Evolutionary conservation across 2,329 filamentous ascomycete genomes (phyloP), one percentile per base, ranked within the genome.

Genomic region (Cladosporium cucumerinum): DNA sequence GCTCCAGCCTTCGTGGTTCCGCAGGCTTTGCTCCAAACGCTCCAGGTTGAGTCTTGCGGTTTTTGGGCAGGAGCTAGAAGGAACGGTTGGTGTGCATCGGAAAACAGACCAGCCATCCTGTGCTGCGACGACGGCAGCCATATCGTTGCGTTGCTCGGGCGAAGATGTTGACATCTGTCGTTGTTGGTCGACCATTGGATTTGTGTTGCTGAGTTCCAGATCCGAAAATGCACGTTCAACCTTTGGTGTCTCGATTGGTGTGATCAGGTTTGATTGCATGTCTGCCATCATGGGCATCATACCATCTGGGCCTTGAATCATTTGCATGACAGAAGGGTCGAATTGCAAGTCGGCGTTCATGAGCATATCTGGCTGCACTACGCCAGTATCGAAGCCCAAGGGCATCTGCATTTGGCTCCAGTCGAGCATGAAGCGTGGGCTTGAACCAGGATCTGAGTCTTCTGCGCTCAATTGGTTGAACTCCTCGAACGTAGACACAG

Each of bases 31-130:
- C 69, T 83, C 82, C 12, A 85, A 72, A 26, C 79, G 77, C 67
- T 85, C 82, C 12, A 85, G 76, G 66, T 84, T 84, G 57, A 82
- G 72, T 62, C 76, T 77, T 18, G 82, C 82, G 3, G 82, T 84
- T 58, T 79, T 81, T 21, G 82, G 82, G 69, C 82, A 84, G 26
- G 79, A 78, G 61, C 76, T 79, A 3, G 82, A 80, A 16, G 81
- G 78, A 51, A 82, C 77, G 25, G 79, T 77, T 18, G 82, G 81
- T 16, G 79, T 82, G 71, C 82, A 85, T 46, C 82, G 78, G 68
- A 84, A 85, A 7, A 80, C 81, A 5, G 79, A 81, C 82, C 82
- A 85, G 8, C 78, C 79, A 65, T 84, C 81, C 64, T 83, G 82
- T 30, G 82, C 82, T 23, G 80, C 78, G 49, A 83, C 75, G 55